Evolutionary conservation across 176 grass and related monocot species (phyloP).

Genomic region (Carex littledalei): DNA sequence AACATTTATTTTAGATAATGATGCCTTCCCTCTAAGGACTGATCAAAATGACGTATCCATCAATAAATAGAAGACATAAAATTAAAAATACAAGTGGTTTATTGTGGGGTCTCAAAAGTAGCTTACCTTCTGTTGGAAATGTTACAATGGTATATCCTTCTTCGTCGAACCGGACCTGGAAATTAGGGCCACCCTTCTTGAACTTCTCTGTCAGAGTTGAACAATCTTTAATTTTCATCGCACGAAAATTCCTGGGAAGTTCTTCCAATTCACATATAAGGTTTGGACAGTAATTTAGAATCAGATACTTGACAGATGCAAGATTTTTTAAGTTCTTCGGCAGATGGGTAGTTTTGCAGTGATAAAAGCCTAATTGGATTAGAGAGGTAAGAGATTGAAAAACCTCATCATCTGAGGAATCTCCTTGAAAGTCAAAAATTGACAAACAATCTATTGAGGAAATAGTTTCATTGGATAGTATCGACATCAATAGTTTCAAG

Average conservation of each 20-base stretch:
- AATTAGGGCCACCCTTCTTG: background rate
- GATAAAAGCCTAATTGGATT: rapidly evolving
- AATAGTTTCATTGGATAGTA: background rate
- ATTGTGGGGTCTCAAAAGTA: background rate
- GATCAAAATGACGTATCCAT: no score
- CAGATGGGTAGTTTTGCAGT: background rate
- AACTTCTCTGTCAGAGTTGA: background rate
- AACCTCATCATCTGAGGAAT: background rate
- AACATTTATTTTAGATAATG: no score
- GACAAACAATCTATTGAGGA: background rate
- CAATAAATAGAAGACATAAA: no score
- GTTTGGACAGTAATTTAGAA: background rate
- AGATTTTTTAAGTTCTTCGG: background rate
- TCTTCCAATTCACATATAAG: background rate
- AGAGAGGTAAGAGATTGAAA: background rate
- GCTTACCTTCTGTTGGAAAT: background rate
- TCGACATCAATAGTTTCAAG: background rate
- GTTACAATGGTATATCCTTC: background rate
- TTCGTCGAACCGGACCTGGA: background rate
- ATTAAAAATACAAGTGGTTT: background rate
- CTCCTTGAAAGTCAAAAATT: background rate
- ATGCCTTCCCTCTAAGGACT: no score
- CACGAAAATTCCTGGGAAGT: background rate
- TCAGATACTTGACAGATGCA: background rate
- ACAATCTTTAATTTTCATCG: background rate